Percentiles rank a stretch among this genome's conserved stretches.
These are phyloP conservation scores for Misopates orontium DNA, from an alignment of 257 asterid species.

Conservation along the genomic window DNA sequence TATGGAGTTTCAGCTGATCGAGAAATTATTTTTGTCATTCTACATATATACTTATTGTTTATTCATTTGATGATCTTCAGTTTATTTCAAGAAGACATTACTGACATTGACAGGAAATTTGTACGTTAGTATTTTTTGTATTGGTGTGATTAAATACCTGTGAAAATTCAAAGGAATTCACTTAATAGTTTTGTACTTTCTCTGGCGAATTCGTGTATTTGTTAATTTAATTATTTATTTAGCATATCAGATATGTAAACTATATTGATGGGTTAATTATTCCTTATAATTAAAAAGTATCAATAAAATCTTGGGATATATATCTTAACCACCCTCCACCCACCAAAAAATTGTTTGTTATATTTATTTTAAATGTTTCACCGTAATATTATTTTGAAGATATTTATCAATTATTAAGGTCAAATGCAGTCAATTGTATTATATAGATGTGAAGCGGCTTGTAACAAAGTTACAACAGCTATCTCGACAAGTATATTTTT, in stretches of 20 bases:
- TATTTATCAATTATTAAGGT: too few relatives aligned
- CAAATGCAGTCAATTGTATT: too few relatives aligned
- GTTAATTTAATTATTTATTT: slow-evolving; percentile 11
- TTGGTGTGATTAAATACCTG: background rate
- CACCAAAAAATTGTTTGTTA: background rate
- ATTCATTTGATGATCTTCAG: slow-evolving; percentile 45
- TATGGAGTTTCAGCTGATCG: slow-evolving; percentile 68
- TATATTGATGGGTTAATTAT: background rate
- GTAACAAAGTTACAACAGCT: too few relatives aligned
- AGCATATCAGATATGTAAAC: background rate
- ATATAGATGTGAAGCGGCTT: too few relatives aligned
- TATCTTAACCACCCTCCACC: background rate
- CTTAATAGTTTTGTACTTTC: slow-evolving; percentile 13
- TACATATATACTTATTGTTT: slow-evolving; percentile 17
- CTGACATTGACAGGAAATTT: slow-evolving; percentile 34
- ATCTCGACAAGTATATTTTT: too few relatives aligned
- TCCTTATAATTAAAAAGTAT: background rate
- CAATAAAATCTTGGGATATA: background rate
- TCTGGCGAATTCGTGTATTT: slow-evolving; percentile 24
- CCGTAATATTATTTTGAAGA: too few relatives aligned
- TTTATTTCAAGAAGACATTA: slow-evolving; percentile 50
- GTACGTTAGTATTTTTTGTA: background rate
- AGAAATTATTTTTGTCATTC: background rate
- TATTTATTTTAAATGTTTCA: too few relatives aligned
- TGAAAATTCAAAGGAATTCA: too few relatives aligned